Conservation (phyloP, 495 filamentous ascomycete species). For the Aspergillus incahuasiensis region DNA sequence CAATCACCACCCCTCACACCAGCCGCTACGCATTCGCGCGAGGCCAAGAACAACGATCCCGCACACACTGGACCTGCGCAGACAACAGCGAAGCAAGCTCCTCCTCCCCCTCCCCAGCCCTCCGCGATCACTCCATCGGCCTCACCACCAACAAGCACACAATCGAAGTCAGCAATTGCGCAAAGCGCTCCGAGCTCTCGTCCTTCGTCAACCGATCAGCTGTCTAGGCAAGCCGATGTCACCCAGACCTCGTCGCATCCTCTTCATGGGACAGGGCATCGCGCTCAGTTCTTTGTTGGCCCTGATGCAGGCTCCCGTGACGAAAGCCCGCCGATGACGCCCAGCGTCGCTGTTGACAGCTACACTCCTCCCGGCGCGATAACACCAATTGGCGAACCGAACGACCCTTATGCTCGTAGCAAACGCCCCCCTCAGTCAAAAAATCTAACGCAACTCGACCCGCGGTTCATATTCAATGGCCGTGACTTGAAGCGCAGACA, state of each 20-base stretch:
- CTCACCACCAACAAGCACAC: conserved; percentile 31
- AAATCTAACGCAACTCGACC: conserved; percentile 66
- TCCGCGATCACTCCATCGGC: conserved; percentile 52
- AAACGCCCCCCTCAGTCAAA: conserved; percentile 70
- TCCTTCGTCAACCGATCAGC: conserved; percentile 43
- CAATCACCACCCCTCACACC: conserved; percentile 90
- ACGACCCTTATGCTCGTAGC: conserved; percentile 84
- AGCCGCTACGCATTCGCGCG: conserved; percentile 61
- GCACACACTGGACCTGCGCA: conserved; percentile 20
- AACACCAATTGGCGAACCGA: conserved; percentile 72
- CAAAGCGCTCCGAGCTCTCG: conserved; percentile 40
- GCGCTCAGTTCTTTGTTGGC: conserved; percentile 69
- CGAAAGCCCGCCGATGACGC: conserved; percentile 50
- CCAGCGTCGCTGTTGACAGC: conserved; percentile 52
- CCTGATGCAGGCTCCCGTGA: conserved; percentile 51
- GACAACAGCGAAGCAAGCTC: conserved; percentile 38
- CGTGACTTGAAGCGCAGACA: conserved; percentile 48
- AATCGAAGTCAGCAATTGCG: conserved; percentile 24
- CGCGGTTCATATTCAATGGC: conserved; percentile 76
- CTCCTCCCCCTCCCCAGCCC: conserved; percentile 51
- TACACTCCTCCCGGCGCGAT: conserved; percentile 61
- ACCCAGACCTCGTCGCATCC: conserved; percentile 39
- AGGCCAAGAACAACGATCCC: conserved; percentile 29
- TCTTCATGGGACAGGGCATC: conserved; percentile 49
- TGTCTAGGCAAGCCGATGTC: conserved; percentile 27